A percentile compares a stretch with the other conserved stretches of the same genome.
phyloP scores from a whole-genome alignment of 2,329 filamentous ascomycete genomes.

The Aspergillus proliferans region DNA sequence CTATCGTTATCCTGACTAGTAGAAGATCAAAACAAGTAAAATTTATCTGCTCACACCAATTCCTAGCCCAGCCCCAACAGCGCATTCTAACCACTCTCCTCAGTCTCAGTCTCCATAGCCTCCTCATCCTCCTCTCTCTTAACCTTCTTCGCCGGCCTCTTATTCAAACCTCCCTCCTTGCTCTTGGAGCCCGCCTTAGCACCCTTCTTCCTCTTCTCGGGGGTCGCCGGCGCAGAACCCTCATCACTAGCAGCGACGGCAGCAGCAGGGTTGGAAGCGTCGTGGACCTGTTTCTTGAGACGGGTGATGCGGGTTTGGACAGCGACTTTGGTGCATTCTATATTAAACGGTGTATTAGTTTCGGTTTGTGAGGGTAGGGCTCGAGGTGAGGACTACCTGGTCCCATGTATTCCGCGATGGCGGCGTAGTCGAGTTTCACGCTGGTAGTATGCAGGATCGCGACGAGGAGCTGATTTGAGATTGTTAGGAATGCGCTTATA shows the following conservation, averaged over 20 bases:
- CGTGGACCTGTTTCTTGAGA: constrained; percentile 8
- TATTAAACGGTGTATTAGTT: not conserved
- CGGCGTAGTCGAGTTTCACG: constrained; percentile 13
- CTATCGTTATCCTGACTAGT: too few relatives aligned
- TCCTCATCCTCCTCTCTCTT: not conserved
- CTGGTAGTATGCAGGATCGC: constrained; percentile 13
- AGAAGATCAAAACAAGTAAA: too few relatives aligned
- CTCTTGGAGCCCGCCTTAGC: not conserved
- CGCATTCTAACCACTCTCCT: too few relatives aligned
- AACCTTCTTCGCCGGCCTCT: not conserved
- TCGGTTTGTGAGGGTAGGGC: not conserved
- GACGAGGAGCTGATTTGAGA: constrained; percentile 14
- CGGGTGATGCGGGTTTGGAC: constrained; percentile 17
- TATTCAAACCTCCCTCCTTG: not conserved
- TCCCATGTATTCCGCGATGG: constrained; percentile 18
- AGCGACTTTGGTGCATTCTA: constrained; percentile 18
- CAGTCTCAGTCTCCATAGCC: not conserved
- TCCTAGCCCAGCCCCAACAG: too few relatives aligned
- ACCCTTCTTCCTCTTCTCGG: constrained; percentile 2
- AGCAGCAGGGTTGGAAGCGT: not conserved
- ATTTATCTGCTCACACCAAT: too few relatives aligned
- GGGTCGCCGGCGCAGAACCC: not conserved
- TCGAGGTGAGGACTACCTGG: constrained; percentile 6
- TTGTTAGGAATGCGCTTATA: not conserved
- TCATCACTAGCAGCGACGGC: too few relatives aligned